Conservation (phyloP, 208 protist species). For the Angomonas ambiguus region DNA sequence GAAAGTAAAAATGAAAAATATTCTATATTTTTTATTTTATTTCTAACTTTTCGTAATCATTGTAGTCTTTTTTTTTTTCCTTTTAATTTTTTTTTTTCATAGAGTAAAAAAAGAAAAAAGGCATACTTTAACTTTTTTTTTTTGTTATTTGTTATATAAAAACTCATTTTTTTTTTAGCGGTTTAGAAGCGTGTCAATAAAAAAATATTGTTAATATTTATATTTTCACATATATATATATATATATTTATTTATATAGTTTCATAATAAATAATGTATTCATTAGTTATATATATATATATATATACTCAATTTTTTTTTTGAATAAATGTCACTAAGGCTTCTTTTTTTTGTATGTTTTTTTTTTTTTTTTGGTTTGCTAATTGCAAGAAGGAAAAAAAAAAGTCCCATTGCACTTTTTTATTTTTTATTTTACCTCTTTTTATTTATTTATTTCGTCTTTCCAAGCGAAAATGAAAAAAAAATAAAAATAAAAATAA, state of each 20-base stretch:
- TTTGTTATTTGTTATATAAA: slow-evolving; percentile 1
- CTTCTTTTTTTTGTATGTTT: slow-evolving; percentile 17
- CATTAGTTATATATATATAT: neutral
- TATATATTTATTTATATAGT: neutral
- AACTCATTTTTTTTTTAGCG: slow-evolving; percentile 4
- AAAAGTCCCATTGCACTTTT: neutral
- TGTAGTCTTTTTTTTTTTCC: neutral
- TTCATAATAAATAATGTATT: neutral
- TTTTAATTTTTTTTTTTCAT: neutral
- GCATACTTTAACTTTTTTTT: slow-evolving; percentile 11
- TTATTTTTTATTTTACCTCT: neutral
- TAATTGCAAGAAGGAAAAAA: slow-evolving; percentile 11
- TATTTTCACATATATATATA: neutral
- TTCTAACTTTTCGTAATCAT: neutral
- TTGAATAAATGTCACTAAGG: neutral
- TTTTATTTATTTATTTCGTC: neutral
- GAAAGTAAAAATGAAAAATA: no score
- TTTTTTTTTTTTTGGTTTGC: neutral
- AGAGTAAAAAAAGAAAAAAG: neutral
- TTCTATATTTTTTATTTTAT: neutral
- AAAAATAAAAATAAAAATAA: neutral
- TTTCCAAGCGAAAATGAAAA: neutral
- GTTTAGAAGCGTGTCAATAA: slow-evolving; percentile 5
- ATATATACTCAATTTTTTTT: slow-evolving; percentile 12
- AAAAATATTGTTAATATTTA: slow-evolving; percentile 11